Evolutionary conservation across 2,329 filamentous ascomycete species (phyloP).

Genomic region (Diaporthe ampelina): DNA sequence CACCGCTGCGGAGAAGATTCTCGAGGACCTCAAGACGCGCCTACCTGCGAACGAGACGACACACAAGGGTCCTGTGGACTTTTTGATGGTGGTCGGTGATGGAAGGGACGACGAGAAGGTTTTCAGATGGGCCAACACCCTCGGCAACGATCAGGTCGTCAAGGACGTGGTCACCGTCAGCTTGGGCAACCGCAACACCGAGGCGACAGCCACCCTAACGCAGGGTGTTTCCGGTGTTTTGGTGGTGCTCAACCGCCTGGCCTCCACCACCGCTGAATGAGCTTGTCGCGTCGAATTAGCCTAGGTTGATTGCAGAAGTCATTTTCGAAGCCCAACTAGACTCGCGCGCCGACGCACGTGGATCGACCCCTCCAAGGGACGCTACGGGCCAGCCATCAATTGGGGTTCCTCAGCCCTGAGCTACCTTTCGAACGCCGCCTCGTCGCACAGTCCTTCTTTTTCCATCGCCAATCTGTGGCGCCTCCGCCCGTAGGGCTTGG

Average conservation of each 20-base stretch:
- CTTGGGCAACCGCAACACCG: slow-evolving; percentile 87
- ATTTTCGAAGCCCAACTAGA: background rate
- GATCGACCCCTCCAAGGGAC: background rate
- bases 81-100: slow-evolving; percentile 90
- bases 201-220: slow-evolving; percentile 86
- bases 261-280: slow-evolving; percentile 34
- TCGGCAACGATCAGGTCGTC: slow-evolving; percentile 71
- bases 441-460: background rate
- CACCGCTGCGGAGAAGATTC: slow-evolving; percentile 83
- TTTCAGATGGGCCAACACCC: slow-evolving; percentile 91
- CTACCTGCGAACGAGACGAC: slow-evolving; percentile 50
- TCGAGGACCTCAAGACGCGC: slow-evolving; percentile 67
- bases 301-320: background rate
- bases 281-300: background rate
- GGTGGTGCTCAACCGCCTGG: slow-evolving; percentile 42
- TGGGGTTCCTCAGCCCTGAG: too few species aligned
- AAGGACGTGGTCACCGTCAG: slow-evolving; percentile 86
- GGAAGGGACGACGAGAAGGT: slow-evolving; percentile 94
- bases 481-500: slow-evolving; percentile 1
- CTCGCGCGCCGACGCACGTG: background rate
- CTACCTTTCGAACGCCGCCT: background rate
- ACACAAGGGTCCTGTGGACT: slow-evolving; percentile 74
- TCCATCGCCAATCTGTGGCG: background rate
- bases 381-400: background rate
- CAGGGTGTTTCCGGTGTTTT: slow-evolving; percentile 90